Evolutionary conservation across 2,329 filamentous ascomycete species (phyloP).

Genomic region (Chaetomiaceae sp.): DNA sequence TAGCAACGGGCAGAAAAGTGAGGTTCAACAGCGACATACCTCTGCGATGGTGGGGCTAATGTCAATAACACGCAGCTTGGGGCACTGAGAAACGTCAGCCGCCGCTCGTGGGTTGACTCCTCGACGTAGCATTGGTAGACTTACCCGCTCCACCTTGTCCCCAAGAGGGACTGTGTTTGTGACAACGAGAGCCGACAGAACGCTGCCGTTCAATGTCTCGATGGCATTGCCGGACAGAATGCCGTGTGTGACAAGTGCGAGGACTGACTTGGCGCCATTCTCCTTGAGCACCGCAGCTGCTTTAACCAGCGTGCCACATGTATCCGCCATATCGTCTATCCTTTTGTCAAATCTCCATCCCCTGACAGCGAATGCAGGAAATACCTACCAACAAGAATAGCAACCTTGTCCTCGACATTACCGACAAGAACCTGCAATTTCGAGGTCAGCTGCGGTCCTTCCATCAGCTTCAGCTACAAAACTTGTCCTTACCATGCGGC

Average conservation of each 20-base stretch:
- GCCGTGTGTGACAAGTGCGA: constrained; percentile 92
- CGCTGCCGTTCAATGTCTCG: constrained; percentile 73
- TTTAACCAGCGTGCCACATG: constrained; percentile 66
- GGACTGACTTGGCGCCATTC: constrained; percentile 80
- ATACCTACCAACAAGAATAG: constrained; percentile 67
- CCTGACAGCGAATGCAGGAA: no score
- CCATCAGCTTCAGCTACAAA: no score
- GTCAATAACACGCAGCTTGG: constrained; percentile 84
- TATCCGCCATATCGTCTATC: constrained; percentile 93
- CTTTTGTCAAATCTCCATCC: neutral
- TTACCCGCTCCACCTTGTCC: constrained; percentile 62
- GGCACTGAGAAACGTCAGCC: constrained; percentile 38
- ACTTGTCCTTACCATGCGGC: constrained; percentile 65
- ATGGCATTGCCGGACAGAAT: constrained; percentile 87
- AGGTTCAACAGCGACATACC: constrained; percentile 29
- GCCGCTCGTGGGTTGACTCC: neutral
- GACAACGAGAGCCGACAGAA: constrained; percentile 71
- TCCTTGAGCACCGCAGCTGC: constrained; percentile 84
- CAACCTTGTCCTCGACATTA: constrained; percentile 83
- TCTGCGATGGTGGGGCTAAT: constrained; percentile 78
- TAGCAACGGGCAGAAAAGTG: neutral
- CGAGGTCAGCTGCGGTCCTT: constrained; percentile 1
- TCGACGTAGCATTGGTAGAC: constrained; percentile 14
- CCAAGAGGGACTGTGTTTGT: constrained; percentile 83
- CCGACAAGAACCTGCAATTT: constrained; percentile 67